These are phyloP conservation scores for Inonotus obliquus DNA, from an alignment of 1,284 basidiomycete genomes.

Conservation along the genomic window DNA sequence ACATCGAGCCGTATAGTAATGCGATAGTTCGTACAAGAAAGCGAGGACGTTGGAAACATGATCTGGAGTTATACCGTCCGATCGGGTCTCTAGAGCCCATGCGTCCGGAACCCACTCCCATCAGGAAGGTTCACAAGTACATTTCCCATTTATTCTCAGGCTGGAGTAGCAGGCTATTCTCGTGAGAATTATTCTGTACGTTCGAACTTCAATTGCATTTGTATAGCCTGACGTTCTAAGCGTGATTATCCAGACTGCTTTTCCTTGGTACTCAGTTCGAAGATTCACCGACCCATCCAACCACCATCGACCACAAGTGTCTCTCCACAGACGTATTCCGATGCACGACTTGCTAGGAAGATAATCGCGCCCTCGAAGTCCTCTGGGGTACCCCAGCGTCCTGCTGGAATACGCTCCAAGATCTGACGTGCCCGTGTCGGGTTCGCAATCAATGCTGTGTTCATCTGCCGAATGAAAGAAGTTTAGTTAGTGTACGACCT, in stretches of 20 bases:
- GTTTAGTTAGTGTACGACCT: constrained; percentile 22
- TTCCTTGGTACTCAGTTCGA: not conserved
- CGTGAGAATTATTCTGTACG: too few species aligned
- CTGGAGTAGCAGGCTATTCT: too few species aligned
- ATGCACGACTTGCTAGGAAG: constrained; percentile 85
- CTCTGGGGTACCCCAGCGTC: constrained; percentile 81
- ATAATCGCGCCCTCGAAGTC: constrained; percentile 91
- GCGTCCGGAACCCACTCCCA: too few species aligned
- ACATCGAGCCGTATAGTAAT: not conserved
- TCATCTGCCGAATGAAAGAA: constrained; percentile 45
- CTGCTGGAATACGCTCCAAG: constrained; percentile 88
- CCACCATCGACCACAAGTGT: constrained; percentile 74
- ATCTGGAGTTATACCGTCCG: not conserved
- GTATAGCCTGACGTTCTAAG: not conserved
- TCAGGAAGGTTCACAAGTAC: too few species aligned
- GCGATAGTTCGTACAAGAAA: not conserved
- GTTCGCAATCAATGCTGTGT: constrained; percentile 73
- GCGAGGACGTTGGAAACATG: not conserved
- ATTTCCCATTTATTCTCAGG: too few species aligned
- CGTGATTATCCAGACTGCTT: not conserved
- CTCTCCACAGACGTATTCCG: constrained; percentile 90
- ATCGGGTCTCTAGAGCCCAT: not conserved
- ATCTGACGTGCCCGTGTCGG: constrained; percentile 80
- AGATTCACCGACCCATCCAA: constrained; percentile 13
- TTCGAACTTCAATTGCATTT: too few species aligned